Base-by-base conservation (phyloP, 2,329 filamentous ascomycete genomes). In the Penicillium oxalicum region DNA sequence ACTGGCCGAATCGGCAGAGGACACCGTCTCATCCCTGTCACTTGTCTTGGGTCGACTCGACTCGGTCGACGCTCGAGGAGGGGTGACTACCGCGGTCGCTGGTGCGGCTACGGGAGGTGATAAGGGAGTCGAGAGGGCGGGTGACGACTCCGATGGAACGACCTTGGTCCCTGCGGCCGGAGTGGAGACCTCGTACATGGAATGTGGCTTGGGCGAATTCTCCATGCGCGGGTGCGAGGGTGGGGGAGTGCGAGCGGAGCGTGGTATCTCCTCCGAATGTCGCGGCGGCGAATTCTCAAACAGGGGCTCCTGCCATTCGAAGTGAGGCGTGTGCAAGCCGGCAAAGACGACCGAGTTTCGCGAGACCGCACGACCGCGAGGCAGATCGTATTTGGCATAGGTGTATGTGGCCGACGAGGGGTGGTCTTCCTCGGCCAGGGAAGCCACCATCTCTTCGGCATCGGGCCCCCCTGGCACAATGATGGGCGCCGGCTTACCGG, bases 321-420 rank as follows among this genome's bases (percentile, higher is more conserved):
- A 82, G 50, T 83, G 77, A 2, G 76, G 73, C 0, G 74, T 72
- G 27, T 76, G 72, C 12, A 71, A 70, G 50, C 84, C 82, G 9
- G 77, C 72, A 49, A 82, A 78, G 9, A 82, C 74, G 9, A 77
- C 66, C 1, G 84, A 84, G 35, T 81, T 77, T 50, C 89, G 79
- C 52, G 94, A 84, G 5, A 94, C 70, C 32, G 79, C 78, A 65
- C 93, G 88, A 11, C 91, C 91, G 52, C 91, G 81, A 1, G 93
- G 91, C 28, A 97, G 75, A 1, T 81, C 75, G 62, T 90, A 95
- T 51, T 87, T 94, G 6, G 89, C 85, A 65, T 96, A 93, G 12
- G 88, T 87, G 65, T 95, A 95, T 0, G 90, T 88, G 0, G 77
- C 76, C 6, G 74, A 68, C 1, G 61, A 62, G 4, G 64, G 67